Conservation (phyloP, 1,284 basidiomycete genomes). For the Coniferiporia sulphurascens region DNA sequence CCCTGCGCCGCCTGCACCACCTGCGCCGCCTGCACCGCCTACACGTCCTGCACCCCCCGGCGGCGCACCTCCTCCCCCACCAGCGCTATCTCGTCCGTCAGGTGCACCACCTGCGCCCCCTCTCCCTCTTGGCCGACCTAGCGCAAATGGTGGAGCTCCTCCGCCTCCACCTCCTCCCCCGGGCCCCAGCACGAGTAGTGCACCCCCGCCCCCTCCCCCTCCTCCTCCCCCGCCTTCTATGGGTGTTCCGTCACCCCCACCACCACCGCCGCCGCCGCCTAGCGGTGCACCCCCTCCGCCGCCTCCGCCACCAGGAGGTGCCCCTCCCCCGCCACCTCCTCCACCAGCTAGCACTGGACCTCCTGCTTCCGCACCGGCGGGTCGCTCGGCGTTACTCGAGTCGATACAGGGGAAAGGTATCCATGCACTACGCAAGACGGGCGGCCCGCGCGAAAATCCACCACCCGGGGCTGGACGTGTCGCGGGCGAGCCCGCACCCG, state of each 20-base stretch:
- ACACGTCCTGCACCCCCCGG: constrained; percentile 21
- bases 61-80: constrained; percentile 29
- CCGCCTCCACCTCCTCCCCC: constrained; percentile 19
- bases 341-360: constrained; percentile 27
- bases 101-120: constrained; percentile 26
- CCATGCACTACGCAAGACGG: constrained; percentile 69
- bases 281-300: constrained; percentile 29
- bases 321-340: constrained; percentile 30
- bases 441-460: constrained; percentile 32
- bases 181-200: constrained; percentile 22
- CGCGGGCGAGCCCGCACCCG: constrained; percentile 20
- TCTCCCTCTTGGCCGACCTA: constrained; percentile 18
- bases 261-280: constrained; percentile 24
- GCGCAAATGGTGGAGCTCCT: constrained; percentile 20
- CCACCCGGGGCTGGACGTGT: constrained; percentile 15
- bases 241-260: constrained; percentile 26
- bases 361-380: constrained; percentile 19
- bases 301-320: constrained; percentile 28
- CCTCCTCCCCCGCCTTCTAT: constrained; percentile 28
- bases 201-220: constrained; percentile 30
- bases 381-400: constrained; percentile 57
- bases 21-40: constrained; percentile 22
- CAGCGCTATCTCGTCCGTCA: constrained; percentile 27
- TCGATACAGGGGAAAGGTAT: constrained; percentile 69
- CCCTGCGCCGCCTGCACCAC: constrained; percentile 23